Evolutionary conservation across 306 rosid genomes (phyloP).

Genomic region (Sechiopsis laciniata): DNA sequence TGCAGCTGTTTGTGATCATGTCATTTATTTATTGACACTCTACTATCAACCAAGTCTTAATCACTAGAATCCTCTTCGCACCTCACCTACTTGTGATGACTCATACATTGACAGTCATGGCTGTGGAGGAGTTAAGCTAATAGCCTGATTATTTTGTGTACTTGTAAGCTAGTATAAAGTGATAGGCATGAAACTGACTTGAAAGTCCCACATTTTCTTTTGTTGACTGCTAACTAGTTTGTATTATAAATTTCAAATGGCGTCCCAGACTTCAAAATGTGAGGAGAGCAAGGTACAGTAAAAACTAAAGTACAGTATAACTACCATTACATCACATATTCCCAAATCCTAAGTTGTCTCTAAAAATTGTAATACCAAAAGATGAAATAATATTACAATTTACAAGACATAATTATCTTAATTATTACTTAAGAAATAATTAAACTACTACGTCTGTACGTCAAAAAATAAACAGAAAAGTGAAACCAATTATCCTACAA

Average conservation of each 20-base stretch:
- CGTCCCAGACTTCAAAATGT: neutral
- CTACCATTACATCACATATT: neutral
- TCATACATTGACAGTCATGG: conserved; percentile 9
- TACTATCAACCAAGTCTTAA: conserved; percentile 18
- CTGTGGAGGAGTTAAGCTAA: conserved; percentile 21
- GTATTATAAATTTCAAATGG: conserved; percentile 1
- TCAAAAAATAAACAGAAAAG: neutral
- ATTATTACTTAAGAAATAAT: neutral
- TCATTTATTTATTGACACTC: conserved; percentile 17
- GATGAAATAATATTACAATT: neutral
- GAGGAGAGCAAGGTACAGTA: neutral
- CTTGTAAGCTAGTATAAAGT: conserved; percentile 1
- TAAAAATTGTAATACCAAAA: neutral
- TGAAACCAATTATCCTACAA: neutral
- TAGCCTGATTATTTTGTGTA: conserved; percentile 12
- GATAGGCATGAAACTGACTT: conserved; percentile 16
- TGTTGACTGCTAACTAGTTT: neutral
- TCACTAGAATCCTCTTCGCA: conserved; percentile 18
- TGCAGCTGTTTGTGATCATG: no score
- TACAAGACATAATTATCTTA: neutral
- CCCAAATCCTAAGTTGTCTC: neutral
- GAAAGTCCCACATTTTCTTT: neutral
- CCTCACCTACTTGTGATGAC: conserved; percentile 10
- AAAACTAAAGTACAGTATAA: neutral
- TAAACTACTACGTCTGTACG: neutral